Conservation (phyloP, 2,329 filamentous ascomycete genomes). For the Exophiala oligosperma region DNA sequence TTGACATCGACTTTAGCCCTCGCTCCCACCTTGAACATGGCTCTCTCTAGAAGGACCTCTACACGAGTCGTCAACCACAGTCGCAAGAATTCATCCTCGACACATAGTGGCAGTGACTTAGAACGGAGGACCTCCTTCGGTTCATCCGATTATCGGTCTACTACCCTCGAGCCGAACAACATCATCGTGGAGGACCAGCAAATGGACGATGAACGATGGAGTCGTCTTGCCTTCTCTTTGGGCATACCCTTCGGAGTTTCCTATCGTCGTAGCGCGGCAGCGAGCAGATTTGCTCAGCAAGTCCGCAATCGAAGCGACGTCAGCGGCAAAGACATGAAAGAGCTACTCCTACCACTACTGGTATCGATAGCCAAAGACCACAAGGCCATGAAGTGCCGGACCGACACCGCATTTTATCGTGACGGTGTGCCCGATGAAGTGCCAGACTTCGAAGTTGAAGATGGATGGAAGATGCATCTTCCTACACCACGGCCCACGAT, state of each 20-base stretch:
- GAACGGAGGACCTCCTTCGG: slow-evolving; percentile 11
- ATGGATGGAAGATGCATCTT: slow-evolving; percentile 22
- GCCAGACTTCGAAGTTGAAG: slow-evolving; percentile 20
- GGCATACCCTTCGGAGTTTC: slow-evolving; percentile 21
- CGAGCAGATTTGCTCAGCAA: slow-evolving; percentile 20
- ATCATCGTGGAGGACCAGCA: slow-evolving; percentile 21
- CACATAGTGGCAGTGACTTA: not conserved
- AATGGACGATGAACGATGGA: slow-evolving; percentile 27
- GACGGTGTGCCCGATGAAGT: slow-evolving; percentile 23
- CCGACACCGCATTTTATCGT: slow-evolving; percentile 11
- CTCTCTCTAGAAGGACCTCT: too few species aligned
- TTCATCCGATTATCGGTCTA: slow-evolving; percentile 17
- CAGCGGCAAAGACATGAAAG: slow-evolving; percentile 17
- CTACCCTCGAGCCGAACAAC: slow-evolving; percentile 23
- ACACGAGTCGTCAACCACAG: too few species aligned
- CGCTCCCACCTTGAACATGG: too few species aligned
- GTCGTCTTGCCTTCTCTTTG: slow-evolving; percentile 24
- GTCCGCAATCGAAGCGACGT: slow-evolving; percentile 15
- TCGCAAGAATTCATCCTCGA: not conserved
- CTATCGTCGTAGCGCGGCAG: slow-evolving; percentile 12
- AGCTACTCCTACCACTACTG: slow-evolving; percentile 18
- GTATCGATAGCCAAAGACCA: slow-evolving; percentile 17
- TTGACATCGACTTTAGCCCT: too few species aligned
- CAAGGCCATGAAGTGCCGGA: slow-evolving; percentile 17
- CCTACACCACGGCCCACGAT: slow-evolving; percentile 23